Evolutionary conservation across 1,284 basidiomycete genomes (phyloP).

Genomic region (Microbotryomycetes sp.): DNA sequence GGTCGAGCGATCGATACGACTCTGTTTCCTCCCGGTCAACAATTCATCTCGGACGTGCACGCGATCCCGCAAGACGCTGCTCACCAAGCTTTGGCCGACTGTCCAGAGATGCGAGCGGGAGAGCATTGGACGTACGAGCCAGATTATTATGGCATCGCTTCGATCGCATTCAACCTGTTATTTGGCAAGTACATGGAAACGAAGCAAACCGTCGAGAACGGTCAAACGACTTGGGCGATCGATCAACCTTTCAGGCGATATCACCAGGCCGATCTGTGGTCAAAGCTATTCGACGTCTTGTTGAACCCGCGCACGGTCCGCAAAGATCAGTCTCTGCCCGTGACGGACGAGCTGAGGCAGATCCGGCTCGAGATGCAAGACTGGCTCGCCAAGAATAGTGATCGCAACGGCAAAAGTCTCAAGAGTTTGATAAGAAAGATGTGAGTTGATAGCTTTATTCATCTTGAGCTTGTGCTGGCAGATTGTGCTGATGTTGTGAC

Average conservation of each 20-base stretch:
- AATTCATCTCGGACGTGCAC: constrained; percentile 80
- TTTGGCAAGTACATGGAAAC: constrained; percentile 91
- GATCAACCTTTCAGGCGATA: constrained; percentile 80
- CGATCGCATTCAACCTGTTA: constrained; percentile 88
- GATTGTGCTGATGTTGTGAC: background rate
- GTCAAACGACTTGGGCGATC: constrained; percentile 53
- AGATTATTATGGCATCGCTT: constrained; percentile 90
- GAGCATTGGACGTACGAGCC: constrained; percentile 86
- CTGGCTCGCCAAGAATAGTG: constrained; percentile 60
- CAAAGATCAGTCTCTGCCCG: constrained; percentile 55
- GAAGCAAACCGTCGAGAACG: constrained; percentile 36
- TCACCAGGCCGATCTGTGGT: constrained; percentile 90
- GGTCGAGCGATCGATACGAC: constrained; percentile 83
- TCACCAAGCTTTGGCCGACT: constrained; percentile 66
- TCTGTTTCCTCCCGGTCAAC: constrained; percentile 67
- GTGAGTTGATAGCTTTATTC: background rate
- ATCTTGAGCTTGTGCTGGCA: background rate
- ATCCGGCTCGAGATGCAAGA: constrained; percentile 73
- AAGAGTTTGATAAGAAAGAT: constrained; percentile 77
- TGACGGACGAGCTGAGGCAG: constrained; percentile 58
- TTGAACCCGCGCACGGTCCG: constrained; percentile 65
- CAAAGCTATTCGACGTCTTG: constrained; percentile 69
- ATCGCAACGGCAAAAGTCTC: constrained; percentile 76
- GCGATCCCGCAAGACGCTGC: constrained; percentile 38
- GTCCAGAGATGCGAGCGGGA: constrained; percentile 76